Base-by-base conservation (phyloP, 768 basidiomycete species). In the Tricholomella constricta region DNA sequence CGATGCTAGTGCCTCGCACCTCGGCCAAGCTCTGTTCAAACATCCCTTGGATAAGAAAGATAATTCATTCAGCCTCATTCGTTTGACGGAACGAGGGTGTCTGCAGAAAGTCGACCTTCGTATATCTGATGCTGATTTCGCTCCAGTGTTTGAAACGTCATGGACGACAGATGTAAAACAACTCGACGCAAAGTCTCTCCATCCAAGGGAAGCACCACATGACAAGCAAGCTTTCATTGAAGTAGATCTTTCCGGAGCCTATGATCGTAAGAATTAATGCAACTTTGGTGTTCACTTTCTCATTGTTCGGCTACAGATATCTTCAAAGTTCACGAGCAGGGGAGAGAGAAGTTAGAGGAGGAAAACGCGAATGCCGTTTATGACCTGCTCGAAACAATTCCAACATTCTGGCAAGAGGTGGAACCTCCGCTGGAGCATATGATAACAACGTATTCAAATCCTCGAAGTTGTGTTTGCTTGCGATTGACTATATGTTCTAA, bases 401-500 rank as follows among this genome's bases (percentile, higher is more conserved):
- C 83, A 0, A 68, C 69, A 6, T 81, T 82, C 56, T 85, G 83
- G 80, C 80, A 83, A 59, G 70, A 72, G n/a, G 55, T 68, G 3
- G 79, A 83, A 50, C 67, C 63, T 23, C 72, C 76, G 2, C 58
- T 73, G 1, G 83, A 85, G 34, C 72, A 82, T 46, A 71, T 86
- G 56, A 59, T 90, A 22, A 91, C 86, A 23, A 77, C 74, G 90
- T 91, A 58, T 72, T 60, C 45, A 35, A 27, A 31, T 43, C 44
- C 23, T 20, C n/a, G 40, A 25, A 8, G 3, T 26, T 19, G 19
- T 41, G 6, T n/a, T 26, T 8, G 31, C 48, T 44, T n/a, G 53
- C 15, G 50, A 35, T 38, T 49, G 36, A 37, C 31, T 12, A 32
- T 48, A 45, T 22, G 15, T 20, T 52, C 35, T n/a, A 23, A 7